Evolutionary conservation across 345 rosid species (phyloP), one percentile per base, ranked within the genome.

Genomic region (Noccaea bulbosa): DNA sequence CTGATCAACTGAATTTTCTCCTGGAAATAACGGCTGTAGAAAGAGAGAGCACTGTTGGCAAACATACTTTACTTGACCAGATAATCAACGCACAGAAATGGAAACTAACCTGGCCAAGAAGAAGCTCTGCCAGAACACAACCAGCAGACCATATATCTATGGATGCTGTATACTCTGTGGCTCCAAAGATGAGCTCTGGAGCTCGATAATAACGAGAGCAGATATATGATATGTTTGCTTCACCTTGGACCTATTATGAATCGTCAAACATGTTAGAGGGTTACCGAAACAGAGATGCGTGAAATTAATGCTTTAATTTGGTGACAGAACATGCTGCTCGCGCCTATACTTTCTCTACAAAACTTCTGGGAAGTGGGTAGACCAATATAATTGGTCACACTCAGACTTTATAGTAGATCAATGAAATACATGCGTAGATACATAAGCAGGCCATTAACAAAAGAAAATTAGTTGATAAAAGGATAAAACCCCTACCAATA

Each of bases 71-170:
- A 53, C n/a, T 22, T 33, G 1, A 9, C 62, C 62, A 7, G 45
- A 12, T 52, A 41, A 32, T 61, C 39, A 50, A 43, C 46, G 8
- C 14, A 27, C 14, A 64, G 20, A 35, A 22, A 41, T 24, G 57
- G 6, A 46, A 49, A 78, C 80, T 59, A 62, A 86, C 96, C 88
- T 84, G 96, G 62, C 93, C 89, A 15, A 87, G 80, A 57, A 89
- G 92, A 78, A 89, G 92, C 83, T 89, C 96, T 11, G 96, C 92
- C 58, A 89, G 82, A 60, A 89, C 90, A 83, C 96, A 89, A 70
- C 96, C 96, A 75, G 88, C 89, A 22, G 96, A 89, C 96, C 96
- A 89, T 60, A 87, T 87, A 83, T 89, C 96, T 35, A 89, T 84
- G 9, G 96, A 84, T 38, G 89, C 56, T 62, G 96, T 78, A 71